Base-by-base conservation (phyloP, 306 rosid genomes). In the Quercus cerris region DNA sequence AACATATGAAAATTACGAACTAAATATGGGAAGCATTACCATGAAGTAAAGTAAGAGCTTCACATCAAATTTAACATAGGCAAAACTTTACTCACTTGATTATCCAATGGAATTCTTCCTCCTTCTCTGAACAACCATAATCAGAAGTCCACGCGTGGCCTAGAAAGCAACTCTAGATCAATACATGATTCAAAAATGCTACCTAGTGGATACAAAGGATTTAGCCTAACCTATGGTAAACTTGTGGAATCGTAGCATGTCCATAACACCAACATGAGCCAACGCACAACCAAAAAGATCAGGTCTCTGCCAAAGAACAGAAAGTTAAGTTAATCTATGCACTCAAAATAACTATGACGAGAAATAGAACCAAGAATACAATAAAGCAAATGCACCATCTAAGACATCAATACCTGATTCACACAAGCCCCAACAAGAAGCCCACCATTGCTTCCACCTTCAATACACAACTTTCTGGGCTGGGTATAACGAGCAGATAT, bases 221-320 rank as follows among this genome's bases (percentile, higher is more conserved):
- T 61, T n/a, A 77, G 71, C 81, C 90, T 59, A 74, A 93, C 99
- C 99, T 77, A 95, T 91, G 30, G 98, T 95, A 62, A 95, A 95
- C 85, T 95, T 93, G 83, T 93, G 98, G 89, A 94, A 94, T 44
- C 97, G 92, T 76, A 94, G 86, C 99, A 94, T 93, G 86, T 94
- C 99, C 99, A 94, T 94, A 31, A 94, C 99, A 74, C 99, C 97
- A 83, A 95, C 98, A 86, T 88, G 97, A 87, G 99, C 97, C 78
- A 94, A 83, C 5, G 97, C 99, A 77, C 99, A 94, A 51, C 97
- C 98, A 77, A 86, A 95, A 75, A 93, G 98, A 78, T 95, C 96
- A 44, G 99, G 98, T 83, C 96, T 93, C 97, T 94, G 91, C 71
- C 75, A 51, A 57, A 71, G 27, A 33, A 81, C 76, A 38, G 20